Conservation (phyloP, 1,284 basidiomycete genomes). For the Moesziomyces sp. region DNA sequence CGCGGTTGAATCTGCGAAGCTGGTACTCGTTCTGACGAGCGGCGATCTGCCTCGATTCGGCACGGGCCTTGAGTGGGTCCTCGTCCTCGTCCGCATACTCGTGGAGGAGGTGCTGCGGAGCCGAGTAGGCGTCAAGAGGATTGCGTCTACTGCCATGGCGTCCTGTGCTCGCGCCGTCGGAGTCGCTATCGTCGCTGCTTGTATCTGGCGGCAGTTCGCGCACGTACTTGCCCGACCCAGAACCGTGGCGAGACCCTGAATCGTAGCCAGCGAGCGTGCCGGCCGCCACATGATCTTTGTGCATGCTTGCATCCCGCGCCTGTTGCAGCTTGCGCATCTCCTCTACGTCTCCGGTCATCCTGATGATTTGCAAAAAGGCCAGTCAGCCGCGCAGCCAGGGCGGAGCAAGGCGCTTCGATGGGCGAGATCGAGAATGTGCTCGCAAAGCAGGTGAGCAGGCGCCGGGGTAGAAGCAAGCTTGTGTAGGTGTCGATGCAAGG, state of each 20-base stretch:
- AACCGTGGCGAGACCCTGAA: constrained; percentile 33
- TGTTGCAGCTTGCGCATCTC: constrained; percentile 52
- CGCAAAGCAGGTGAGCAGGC: too few relatives aligned
- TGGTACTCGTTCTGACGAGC: constrained; percentile 96
- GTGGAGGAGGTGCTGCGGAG: constrained; percentile 90
- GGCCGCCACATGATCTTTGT: constrained; percentile 38
- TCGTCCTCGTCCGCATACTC: constrained; percentile 91
- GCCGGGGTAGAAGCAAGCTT: too few relatives aligned
- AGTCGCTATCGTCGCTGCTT: constrained; percentile 42
- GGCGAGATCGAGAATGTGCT: too few relatives aligned
- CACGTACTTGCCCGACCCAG: constrained; percentile 52
- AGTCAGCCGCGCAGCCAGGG: too few relatives aligned
- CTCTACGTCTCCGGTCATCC: constrained; percentile 49
- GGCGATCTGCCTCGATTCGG: constrained; percentile 91
- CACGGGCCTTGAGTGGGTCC: constrained; percentile 93
- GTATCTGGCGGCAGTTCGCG: constrained; percentile 49
- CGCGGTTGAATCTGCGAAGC: constrained; percentile 79
- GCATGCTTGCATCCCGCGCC: constrained; percentile 21
- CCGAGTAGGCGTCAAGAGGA: constrained; percentile 72
- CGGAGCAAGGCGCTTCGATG: too few relatives aligned
- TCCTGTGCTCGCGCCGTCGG: not conserved
- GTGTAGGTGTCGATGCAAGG: too few relatives aligned
- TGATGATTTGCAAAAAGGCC: not conserved
- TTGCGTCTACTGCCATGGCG: constrained; percentile 36
- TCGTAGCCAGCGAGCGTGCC: constrained; percentile 53